Evolutionary conservation across 768 basidiomycete genomes (phyloP).

Genomic region (Hebeloma cylindrosporum): DNA sequence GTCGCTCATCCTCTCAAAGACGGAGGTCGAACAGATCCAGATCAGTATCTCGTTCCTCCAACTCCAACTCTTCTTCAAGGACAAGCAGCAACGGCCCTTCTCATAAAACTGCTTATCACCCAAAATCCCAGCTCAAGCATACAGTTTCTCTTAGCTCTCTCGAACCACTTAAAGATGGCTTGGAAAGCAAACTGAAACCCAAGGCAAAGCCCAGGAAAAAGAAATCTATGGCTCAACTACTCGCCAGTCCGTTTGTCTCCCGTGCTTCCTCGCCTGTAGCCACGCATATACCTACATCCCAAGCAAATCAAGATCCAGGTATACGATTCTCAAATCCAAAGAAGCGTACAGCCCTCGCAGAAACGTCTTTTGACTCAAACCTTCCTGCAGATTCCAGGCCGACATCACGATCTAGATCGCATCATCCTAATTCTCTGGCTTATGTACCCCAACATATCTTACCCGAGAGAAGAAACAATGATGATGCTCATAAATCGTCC

Average conservation of each 20-base stretch:
- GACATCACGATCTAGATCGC: neutral
- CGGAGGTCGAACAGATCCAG: neutral
- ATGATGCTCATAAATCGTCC: conserved; percentile 1
- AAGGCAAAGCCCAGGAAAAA: conserved; percentile 1
- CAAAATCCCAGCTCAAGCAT: conserved; percentile 5
- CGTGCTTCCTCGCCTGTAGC: conserved; percentile 25
- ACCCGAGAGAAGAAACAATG: neutral
- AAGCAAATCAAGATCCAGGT: neutral
- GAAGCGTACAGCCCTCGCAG: conserved; percentile 10
- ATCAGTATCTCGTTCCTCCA: conserved; percentile 6
- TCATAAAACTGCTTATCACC: conserved; percentile 1
- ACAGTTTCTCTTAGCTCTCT: conserved; percentile 12
- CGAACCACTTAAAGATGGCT: neutral
- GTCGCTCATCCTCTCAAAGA: neutral
- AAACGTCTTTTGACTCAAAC: conserved; percentile 16
- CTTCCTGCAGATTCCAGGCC: neutral
- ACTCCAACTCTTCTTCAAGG: conserved; percentile 8
- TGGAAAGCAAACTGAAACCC: conserved; percentile 1
- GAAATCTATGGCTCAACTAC: neutral
- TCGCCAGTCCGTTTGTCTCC: conserved; percentile 29
- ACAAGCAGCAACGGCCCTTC: neutral
- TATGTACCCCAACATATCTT: no score
- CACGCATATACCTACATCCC: conserved; percentile 13
- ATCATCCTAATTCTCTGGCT: no score
- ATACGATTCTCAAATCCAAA: neutral